Evolutionary conservation across 2,329 filamentous ascomycete species (phyloP).

Genomic region (Cytospora chrysosperma): DNA sequence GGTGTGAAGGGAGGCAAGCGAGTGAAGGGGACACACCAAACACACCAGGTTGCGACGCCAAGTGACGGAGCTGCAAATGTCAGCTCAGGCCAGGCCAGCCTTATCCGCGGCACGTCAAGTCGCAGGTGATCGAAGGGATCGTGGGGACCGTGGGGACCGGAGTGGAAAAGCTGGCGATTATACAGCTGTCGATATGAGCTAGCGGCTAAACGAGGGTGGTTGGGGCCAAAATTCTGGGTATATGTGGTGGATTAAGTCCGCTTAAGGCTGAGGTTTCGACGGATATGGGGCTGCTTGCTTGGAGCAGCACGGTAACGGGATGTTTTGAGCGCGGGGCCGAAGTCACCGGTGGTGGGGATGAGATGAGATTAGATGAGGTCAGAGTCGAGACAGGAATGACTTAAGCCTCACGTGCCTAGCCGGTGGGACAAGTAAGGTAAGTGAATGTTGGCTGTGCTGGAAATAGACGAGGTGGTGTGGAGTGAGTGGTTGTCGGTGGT

Average conservation of each 20-base stretch:
- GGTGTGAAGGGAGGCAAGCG: constrained; percentile 9
- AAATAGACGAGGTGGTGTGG: neutral
- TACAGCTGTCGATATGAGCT: neutral
- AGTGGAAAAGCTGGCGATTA: neutral
- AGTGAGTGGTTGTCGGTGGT: neutral
- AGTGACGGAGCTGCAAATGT: constrained; percentile 7
- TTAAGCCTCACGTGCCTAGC: constrained; percentile 16
- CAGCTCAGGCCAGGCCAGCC: constrained; percentile 2
- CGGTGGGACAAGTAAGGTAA: constrained; percentile 8
- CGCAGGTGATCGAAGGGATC: neutral
- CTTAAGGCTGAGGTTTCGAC: constrained; percentile 7
- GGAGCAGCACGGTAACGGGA: neutral
- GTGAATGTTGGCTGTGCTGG: constrained; percentile 9
- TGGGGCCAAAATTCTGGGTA: constrained; percentile 1
- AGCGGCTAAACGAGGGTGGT: constrained; percentile 1
- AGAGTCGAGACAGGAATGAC: constrained; percentile 19
- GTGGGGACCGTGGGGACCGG: neutral
- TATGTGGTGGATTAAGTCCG: constrained; percentile 11
- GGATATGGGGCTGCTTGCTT: neutral
- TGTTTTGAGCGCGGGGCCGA: constrained; percentile 12
- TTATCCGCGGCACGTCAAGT: neutral
- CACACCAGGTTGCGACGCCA: neutral
- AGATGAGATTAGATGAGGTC: constrained; percentile 9
- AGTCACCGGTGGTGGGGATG: constrained; percentile 6
- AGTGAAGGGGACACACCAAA: constrained; percentile 5